Percentiles rank a stretch among this genome's conserved stretches.
These are phyloP conservation scores for Chlamydomonas incerta DNA, from an alignment of 139 green algal species.

Conservation along the genomic window DNA sequence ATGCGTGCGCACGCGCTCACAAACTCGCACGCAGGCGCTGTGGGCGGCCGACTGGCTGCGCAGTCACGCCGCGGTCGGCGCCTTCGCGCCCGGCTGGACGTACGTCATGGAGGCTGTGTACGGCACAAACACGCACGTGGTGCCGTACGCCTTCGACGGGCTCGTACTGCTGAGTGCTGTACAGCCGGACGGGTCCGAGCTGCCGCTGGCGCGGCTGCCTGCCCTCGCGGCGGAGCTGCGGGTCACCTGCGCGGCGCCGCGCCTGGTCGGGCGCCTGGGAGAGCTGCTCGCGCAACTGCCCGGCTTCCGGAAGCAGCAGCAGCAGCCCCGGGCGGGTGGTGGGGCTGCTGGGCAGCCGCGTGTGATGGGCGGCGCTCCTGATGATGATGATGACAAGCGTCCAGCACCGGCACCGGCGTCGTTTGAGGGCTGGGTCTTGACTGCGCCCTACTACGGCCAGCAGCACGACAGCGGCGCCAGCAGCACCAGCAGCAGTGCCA, in stretches of 20 bases:
- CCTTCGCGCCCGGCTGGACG: constrained; percentile 46
- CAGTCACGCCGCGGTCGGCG: neutral
- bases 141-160: constrained; percentile 46
- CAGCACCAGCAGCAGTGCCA: too few species aligned
- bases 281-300: constrained; percentile 26
- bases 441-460: too few species aligned
- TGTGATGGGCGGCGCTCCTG: too few species aligned
- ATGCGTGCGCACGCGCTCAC: neutral
- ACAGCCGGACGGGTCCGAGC: constrained; percentile 7
- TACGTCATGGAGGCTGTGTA: constrained; percentile 53
- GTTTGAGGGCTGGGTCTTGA: constrained; percentile 49
- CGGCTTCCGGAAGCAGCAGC: neutral
- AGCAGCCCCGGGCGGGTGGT: too few species aligned
- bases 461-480: too few species aligned
- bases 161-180: constrained; percentile 47
- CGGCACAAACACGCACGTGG: constrained; percentile 32
- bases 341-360: too few species aligned
- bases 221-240: constrained; percentile 27
- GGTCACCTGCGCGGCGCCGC: constrained; percentile 28
- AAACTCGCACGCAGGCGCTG: constrained; percentile 38
- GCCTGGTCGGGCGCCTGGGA: neutral
- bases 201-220: neutral
- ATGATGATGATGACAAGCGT: too few species aligned
- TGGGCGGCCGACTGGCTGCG: constrained; percentile 38
- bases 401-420: neutral